Conservation (phyloP, 2,329 filamentous ascomycete genomes). For the Dothiorella sarmentorum region DNA sequence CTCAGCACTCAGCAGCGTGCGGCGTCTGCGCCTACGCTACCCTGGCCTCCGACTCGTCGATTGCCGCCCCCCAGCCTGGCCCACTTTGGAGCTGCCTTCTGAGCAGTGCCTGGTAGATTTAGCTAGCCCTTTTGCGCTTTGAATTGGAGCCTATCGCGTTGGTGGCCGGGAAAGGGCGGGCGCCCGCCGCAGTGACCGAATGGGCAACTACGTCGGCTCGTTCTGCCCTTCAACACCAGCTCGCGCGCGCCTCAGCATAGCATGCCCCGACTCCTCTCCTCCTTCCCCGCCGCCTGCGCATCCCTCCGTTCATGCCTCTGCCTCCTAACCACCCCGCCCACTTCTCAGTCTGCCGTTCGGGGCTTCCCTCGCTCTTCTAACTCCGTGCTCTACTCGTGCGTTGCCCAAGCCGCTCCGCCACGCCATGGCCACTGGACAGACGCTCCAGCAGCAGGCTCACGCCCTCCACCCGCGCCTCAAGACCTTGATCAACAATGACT, state of each 20-base stretch:
- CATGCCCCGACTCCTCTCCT: conserved; percentile 14
- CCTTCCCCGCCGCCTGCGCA: conserved; percentile 8
- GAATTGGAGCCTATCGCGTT: neutral
- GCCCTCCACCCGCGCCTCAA: conserved; percentile 48
- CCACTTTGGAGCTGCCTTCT: neutral
- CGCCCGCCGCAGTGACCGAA: conserved; percentile 17
- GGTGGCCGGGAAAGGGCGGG: no score
- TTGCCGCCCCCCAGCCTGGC: neutral
- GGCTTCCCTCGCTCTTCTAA: neutral
- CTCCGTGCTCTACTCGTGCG: neutral
- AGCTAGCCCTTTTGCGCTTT: neutral
- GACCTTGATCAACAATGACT: conserved; percentile 59
- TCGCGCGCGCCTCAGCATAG: conserved; percentile 13
- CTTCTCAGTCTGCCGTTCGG: neutral
- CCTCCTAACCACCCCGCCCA: neutral
- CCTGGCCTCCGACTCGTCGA: neutral
- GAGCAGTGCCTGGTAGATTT: neutral
- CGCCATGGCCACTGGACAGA: conserved; percentile 34
- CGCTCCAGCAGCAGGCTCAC: conserved; percentile 41
- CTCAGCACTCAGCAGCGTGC: conserved; percentile 10
- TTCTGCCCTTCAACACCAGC: conserved; percentile 16
- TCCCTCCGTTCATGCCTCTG: conserved; percentile 19
- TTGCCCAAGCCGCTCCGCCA: conserved; percentile 9
- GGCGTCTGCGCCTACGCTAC: neutral
- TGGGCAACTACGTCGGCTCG: conserved; percentile 17